Evolutionary conservation across 2,329 filamentous ascomycete genomes (phyloP).

Genomic region (Herpotrichia juniperi): DNA sequence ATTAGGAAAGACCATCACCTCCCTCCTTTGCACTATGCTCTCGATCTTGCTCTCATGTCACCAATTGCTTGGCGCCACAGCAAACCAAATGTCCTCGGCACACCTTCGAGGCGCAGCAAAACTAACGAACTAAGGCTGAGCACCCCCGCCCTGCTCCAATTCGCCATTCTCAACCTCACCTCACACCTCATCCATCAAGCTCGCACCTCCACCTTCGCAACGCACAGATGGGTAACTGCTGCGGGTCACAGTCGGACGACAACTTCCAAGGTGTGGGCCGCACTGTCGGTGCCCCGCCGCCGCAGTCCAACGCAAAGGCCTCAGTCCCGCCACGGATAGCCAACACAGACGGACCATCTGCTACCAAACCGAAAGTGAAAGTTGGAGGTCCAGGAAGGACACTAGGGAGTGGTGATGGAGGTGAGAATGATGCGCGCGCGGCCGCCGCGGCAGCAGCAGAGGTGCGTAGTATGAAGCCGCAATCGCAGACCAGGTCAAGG

Average conservation of each 20-base stretch:
- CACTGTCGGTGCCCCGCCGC: constrained; percentile 65
- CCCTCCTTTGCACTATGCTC: neutral
- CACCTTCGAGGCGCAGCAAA: neutral
- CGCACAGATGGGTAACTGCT: constrained; percentile 79
- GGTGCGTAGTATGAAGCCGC: constrained; percentile 59
- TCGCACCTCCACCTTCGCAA: constrained; percentile 16
- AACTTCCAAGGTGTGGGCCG: constrained; percentile 76
- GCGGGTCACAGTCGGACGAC: constrained; percentile 71
- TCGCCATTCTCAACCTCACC: constrained; percentile 4
- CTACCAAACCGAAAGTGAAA: constrained; percentile 40
- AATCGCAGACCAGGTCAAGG: neutral
- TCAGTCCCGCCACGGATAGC: constrained; percentile 38
- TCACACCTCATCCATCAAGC: constrained; percentile 1
- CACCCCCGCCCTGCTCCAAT: constrained; percentile 6
- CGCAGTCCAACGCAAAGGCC: constrained; percentile 49
- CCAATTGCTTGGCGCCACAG: neutral
- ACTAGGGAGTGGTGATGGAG: constrained; percentile 49
- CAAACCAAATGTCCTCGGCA: neutral
- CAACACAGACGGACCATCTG: constrained; percentile 12
- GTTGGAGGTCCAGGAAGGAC: constrained; percentile 59
- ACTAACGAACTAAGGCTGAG: constrained; percentile 8
- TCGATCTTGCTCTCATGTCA: neutral
- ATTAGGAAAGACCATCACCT: neutral
- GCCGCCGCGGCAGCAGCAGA: constrained; percentile 84
- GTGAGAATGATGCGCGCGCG: constrained; percentile 65